Conservation (phyloP, 2,329 filamentous ascomycete genomes). For the Cyanodermella asteris region DNA sequence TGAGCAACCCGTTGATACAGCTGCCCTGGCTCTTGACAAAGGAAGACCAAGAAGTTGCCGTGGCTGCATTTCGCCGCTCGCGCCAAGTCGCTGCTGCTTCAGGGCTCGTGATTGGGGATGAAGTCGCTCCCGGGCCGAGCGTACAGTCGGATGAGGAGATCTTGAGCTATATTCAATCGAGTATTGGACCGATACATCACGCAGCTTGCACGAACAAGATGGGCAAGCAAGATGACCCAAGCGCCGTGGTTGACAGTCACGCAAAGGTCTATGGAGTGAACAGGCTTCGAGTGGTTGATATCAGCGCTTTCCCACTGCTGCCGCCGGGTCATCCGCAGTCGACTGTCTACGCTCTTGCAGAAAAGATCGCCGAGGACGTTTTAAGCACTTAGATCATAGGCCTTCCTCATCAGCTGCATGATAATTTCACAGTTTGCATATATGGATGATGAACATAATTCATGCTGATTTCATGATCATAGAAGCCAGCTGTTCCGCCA, state of each 20-base stretch:
- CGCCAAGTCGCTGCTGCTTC: constrained; percentile 1
- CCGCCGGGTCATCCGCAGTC: constrained; percentile 7
- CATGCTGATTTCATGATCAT: constrained; percentile 2
- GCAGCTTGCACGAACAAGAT: constrained; percentile 8
- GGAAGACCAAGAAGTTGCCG: constrained; percentile 2
- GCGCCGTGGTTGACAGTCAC: constrained; percentile 15
- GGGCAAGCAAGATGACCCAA: constrained; percentile 15
- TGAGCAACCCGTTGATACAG: constrained; percentile 1
- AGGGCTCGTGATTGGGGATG: constrained; percentile 1
- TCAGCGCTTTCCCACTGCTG: constrained; percentile 16
- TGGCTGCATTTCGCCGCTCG: background rate
- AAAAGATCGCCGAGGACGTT: constrained; percentile 6
- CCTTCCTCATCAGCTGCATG: no score
- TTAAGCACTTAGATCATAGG: no score
- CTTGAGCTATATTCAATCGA: constrained; percentile 3
- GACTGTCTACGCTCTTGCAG: constrained; percentile 6
- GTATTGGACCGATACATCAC: constrained; percentile 4
- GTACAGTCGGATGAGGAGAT: constrained; percentile 3
- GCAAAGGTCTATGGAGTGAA: constrained; percentile 14
- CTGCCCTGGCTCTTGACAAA: constrained; percentile 2
- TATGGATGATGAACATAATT: constrained; percentile 1
- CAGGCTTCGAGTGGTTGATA: constrained; percentile 16
- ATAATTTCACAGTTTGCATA: no score
- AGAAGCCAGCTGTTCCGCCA: constrained; percentile 7
- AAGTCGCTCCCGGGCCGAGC: background rate